Base-by-base conservation (phyloP, 164 flowering plant species). In the Paratinospora sagittata region DNA sequence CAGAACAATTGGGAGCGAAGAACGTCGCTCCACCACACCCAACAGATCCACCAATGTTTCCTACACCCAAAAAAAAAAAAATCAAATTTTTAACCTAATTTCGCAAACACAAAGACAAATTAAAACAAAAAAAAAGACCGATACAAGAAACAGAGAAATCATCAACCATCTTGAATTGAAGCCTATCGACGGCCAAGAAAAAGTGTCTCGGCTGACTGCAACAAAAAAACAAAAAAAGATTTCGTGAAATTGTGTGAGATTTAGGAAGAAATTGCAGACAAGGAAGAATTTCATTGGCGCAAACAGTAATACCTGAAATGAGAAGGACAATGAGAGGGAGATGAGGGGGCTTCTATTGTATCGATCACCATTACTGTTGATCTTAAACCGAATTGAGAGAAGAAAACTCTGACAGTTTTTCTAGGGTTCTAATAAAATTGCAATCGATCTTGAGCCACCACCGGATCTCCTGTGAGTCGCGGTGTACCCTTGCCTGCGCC, bases 161-260 rank as follows among this genome's bases (percentile, higher is more conserved):
- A 70, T 60, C 14, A 7, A 65, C 98, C 96, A 89, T 89, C 76
- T 90, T 91, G 88, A 88, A 91, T 39, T 83, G 92, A 71, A 82
- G 80, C 49, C 99, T 81, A 75, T 96, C 98, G 16, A 96, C 98
- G 58, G 98, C 98, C 16, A 96, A 75, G 73, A 93, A 91, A 83
- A 88, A 93, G 72, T 93, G 98, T 73, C 88, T 97, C 7, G 80
- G 76, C 66, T 88, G 89, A 68, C 92, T 89, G 90, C 73, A 66
- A 45, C 4, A 30, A 30, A 30, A n/a, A 10, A 65, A 52, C 2
- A 47, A 6, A 21, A 58, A 75, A 0, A 8, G 6, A 12, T 21
- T 24, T 9, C 47, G 14, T 14, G 12, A 66, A 47, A 69, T 43
- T 27, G 13, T 26, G 19, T 30, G 55, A 45, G 1, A 30, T 7